Evolutionary conservation across 2,329 filamentous ascomycete species (phyloP), one percentile per base, ranked within the genome.

Genomic region (Thelonectria blattea): DNA sequence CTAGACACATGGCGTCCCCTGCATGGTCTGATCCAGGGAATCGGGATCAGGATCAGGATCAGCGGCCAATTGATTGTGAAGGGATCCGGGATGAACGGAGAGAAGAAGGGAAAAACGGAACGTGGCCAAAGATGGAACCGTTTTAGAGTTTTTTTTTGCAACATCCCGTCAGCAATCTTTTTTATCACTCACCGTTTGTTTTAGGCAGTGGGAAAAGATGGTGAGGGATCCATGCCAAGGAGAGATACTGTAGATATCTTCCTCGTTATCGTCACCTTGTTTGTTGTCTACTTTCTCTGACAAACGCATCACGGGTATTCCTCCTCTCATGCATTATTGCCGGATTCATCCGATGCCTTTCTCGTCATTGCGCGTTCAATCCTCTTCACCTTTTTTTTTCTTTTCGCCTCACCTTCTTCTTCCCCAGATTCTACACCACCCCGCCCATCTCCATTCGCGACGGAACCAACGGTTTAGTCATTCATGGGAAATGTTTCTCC

Each of bases 401-500:
- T n/a, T n/a, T 24, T 12, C n/a, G 37, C 12, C 17, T 42, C 37
- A 32, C 37, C 45, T 47, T 20, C 45, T 11, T 46, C 46, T 51
- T 39, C 54, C 54, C 54, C 54, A 49, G 54, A 50, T 56, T 51
- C 37, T 41, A 20, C 46, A n/a, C n/a, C 41, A 5, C 52, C 52
- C 53, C 39, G 46, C 54, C n/a, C 32, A 30, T 8, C 47, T 50
- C 27, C 47, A 45, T 45, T 6, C 37, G 15, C 9, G 10, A 41
- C 18, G 39, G 24, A 14, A 15, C 41, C 11, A 43, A 11, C 8
- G 5, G 10, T 45, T 30, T 24, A 20, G 17, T 47, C 18, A 5
- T 30, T 39, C 41, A 53, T 22, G 37, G 27, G 27, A 30, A 30
- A 30, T 7, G 8, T 30, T 30, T 2, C 27, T 10, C 27, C 5